These are phyloP conservation scores for Entonaema liquescens DNA, from an alignment of 495 filamentous ascomycete genomes.

Conservation along the genomic window DNA sequence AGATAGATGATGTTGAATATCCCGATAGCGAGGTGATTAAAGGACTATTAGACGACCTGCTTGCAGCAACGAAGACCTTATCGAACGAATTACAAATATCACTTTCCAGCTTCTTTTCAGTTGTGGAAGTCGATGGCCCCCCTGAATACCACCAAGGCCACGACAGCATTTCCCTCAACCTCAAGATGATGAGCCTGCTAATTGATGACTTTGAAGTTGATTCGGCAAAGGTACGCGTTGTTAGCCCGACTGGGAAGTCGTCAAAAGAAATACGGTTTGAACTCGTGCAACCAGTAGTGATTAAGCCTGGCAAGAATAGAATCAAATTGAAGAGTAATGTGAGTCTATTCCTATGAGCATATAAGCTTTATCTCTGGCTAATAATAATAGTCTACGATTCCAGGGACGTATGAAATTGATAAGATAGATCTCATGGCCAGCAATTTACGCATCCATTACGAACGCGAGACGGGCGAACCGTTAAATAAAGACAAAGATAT, in stretches of 20 bases:
- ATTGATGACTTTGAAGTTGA: conserved; percentile 74
- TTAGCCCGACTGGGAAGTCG: conserved; percentile 56
- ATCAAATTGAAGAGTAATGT: conserved; percentile 62
- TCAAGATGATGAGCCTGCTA: conserved; percentile 77
- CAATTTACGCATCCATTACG: conserved; percentile 75
- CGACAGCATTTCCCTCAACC: conserved; percentile 79
- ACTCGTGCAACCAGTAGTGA: conserved; percentile 49
- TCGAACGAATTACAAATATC: conserved; percentile 72
- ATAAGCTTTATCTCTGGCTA: background rate
- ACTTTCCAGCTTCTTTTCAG: conserved; percentile 75
- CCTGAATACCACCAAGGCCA: conserved; percentile 73
- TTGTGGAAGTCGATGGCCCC: conserved; percentile 72
- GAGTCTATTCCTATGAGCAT: conserved; percentile 35
- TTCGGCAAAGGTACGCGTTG: conserved; percentile 71
- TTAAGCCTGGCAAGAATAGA: conserved; percentile 64
- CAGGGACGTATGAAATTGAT: conserved; percentile 80
- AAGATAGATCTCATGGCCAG: conserved; percentile 71
- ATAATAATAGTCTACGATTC: conserved; percentile 60
- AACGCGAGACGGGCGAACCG: conserved; percentile 54
- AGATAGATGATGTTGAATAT: conserved; percentile 49
- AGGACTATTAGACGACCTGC: conserved; percentile 71
- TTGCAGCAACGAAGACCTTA: conserved; percentile 68
- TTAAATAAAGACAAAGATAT: conserved; percentile 53
- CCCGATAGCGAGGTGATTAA: conserved; percentile 64
- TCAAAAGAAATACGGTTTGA: conserved; percentile 73